These are phyloP conservation scores for Naegleria gruberi DNA, from an alignment of 208 protist species.

Conservation along the genomic window DNA sequence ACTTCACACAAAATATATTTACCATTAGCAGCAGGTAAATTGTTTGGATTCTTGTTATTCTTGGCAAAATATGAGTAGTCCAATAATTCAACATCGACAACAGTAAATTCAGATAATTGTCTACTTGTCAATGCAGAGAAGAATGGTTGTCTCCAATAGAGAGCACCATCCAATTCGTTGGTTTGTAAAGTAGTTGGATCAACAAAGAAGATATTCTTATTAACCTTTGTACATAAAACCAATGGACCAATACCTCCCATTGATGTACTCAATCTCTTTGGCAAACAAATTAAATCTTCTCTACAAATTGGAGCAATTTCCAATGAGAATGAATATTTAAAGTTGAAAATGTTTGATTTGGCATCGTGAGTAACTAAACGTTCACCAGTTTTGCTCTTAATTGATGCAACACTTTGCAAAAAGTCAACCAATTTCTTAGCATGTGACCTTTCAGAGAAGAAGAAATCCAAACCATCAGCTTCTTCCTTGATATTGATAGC, in stretches of 20 bases:
- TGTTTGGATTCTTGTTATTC: slow-evolving; percentile 26
- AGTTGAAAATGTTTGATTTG: slow-evolving; percentile 95
- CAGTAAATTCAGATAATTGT: slow-evolving; percentile 82
- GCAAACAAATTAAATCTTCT: slow-evolving; percentile 83
- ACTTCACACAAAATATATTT: slow-evolving; percentile 73
- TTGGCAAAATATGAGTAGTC: slow-evolving; percentile 64
- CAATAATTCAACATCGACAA: slow-evolving; percentile 79
- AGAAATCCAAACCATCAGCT: slow-evolving; percentile 97
- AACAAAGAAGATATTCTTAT: slow-evolving; percentile 85
- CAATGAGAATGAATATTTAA: slow-evolving; percentile 92
- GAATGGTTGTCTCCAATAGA: slow-evolving; percentile 91
- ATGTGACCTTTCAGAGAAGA: slow-evolving; percentile 87
- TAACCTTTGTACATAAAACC: slow-evolving; percentile 83
- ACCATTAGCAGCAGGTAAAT: slow-evolving; percentile 19
- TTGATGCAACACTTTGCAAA: slow-evolving; percentile 73
- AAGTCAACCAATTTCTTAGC: slow-evolving; percentile 94
- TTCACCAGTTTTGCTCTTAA: slow-evolving; percentile 55
- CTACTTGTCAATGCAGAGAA: slow-evolving; percentile 58
- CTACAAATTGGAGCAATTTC: slow-evolving; percentile 96
- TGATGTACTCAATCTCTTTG: slow-evolving; percentile 66
- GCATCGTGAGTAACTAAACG: slow-evolving; percentile 94
- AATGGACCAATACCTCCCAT: slow-evolving; percentile 80
- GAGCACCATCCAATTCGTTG: slow-evolving; percentile 68
- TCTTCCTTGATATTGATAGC: slow-evolving; percentile 86
- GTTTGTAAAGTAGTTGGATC: slow-evolving; percentile 86